Percentiles rank a stretch among this genome's conserved stretches.
Evolutionary conservation across 805 yeast genomes (phyloP).

Genomic region (Lachancea kluyveri): DNA sequence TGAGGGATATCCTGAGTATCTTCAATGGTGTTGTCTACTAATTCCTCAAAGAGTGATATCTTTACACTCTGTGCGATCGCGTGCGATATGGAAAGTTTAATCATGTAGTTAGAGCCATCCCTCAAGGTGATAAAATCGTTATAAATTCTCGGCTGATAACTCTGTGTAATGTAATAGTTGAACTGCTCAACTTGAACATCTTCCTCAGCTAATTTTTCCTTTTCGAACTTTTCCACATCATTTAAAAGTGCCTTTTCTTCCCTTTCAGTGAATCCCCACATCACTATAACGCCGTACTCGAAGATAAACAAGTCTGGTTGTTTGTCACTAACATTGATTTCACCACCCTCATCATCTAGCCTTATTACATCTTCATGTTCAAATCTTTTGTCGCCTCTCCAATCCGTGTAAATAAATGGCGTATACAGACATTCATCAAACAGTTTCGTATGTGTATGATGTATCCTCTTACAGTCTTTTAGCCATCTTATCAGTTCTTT

Average conservation of each 20-base stretch:
- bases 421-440: conserved; percentile 95
- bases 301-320: conserved; percentile 79
- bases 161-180: conserved; percentile 87
- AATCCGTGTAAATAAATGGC: conserved; percentile 75
- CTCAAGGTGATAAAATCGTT: conserved; percentile 91
- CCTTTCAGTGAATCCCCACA: conserved; percentile 88
- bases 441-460: conserved; percentile 75
- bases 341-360: conserved; percentile 92
- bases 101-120: conserved; percentile 85
- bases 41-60: conserved; percentile 89
- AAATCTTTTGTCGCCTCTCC: conserved; percentile 52
- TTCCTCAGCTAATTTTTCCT: conserved; percentile 79
- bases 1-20: conserved; percentile 97
- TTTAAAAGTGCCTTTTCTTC: conserved; percentile 79
- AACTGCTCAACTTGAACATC: conserved; percentile 94
- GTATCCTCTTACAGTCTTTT: conserved; percentile 64
- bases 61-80: conserved; percentile 95
- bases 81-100: conserved; percentile 87
- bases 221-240: conserved; percentile 86
- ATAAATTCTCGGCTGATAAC: conserved; percentile 92
- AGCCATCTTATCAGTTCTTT: conserved; percentile 81
- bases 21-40: conserved; percentile 93
- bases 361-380: conserved; percentile 48
- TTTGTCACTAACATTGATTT: conserved; percentile 75
- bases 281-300: conserved; percentile 93